Evolutionary conservation across 202 grass and related monocot genomes (phyloP), one percentile per base, ranked within the genome.

Genomic region (Dendrocalamus latiflorus): DNA sequence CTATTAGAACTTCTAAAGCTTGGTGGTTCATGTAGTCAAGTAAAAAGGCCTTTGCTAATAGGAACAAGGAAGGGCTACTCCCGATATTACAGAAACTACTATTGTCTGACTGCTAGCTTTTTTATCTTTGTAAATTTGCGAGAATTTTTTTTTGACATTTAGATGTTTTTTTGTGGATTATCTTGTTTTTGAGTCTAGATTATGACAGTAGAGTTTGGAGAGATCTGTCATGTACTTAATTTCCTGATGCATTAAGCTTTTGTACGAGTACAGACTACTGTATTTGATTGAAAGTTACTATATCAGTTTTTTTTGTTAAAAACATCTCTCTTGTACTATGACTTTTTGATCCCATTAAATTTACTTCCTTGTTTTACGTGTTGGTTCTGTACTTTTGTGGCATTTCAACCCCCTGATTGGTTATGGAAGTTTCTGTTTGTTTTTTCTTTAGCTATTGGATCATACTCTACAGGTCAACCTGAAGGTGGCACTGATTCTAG

Each of bases 401-500:
- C 47, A 72, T 81, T 81, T 36, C 24, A 65, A 49, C 30, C 39
- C 26, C 14, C 13, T 67, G 11, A 61, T 20, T 79, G 37, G 72
- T 60, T 83, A 61, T 56, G 34, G 16, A 66, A 48, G 4, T 79
- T 75, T 55, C n/a, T n/a, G n/a, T 20, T 18, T n/a, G 53, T 76
- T 61, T 79, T 78, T 58, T 14, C 48, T 72, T 78, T 49, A 93
- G 85, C 72, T 93, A 68, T 54, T 85, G 89, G 81, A 87, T 85
- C 86, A 81, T 83, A 78, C 86, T 65, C 68, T 74, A 69, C 86
- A 81, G 84, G 74, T 58, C 93, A 87, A 69, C 62, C 83, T 67
- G 70, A 93, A 61, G 89, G 86, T 58, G 84, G 81, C 77, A 76
- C 83, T 85, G 88, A 99, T 76, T 86, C 80, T 80, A 90, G 89